Conservation (phyloP, 2,329 filamentous ascomycete species). For the Arthroderma sp. region DNA sequence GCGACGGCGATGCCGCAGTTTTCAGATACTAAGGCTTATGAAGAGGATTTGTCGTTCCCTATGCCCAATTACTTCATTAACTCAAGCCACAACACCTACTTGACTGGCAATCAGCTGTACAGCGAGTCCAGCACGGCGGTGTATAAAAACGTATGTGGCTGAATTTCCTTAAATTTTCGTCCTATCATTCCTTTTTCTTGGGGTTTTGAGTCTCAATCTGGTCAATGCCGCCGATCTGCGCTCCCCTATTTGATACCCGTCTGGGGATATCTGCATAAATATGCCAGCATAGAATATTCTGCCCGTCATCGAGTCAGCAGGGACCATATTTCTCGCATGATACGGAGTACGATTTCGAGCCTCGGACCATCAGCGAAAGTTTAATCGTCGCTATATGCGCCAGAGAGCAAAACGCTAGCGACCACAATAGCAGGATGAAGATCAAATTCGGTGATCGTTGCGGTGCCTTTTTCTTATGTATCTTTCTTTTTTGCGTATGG, state of each 20-base stretch:
- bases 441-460: neutral
- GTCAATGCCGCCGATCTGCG: neutral
- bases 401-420: neutral
- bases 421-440: neutral
- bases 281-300: neutral
- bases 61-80: slow-evolving; percentile 88
- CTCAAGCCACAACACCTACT: slow-evolving; percentile 89
- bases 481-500: neutral
- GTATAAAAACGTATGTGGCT: slow-evolving; percentile 56
- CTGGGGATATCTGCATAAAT: neutral
- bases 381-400: neutral
- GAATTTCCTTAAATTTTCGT: neutral
- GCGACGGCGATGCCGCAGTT: slow-evolving; percentile 31
- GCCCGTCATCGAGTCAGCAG: neutral
- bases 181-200: neutral
- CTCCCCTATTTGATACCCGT: neutral
- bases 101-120: slow-evolving; percentile 73
- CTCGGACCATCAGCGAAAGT: neutral
- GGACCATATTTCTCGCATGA: neutral
- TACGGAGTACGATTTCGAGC: neutral
- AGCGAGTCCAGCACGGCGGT: slow-evolving; percentile 65
- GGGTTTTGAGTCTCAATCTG: neutral
- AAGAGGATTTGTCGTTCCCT: slow-evolving; percentile 52
- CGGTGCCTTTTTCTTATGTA: neutral
- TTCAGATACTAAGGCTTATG: slow-evolving; percentile 21